Conservation (phyloP, 306 rosid genomes). For the Quercus cerris region DNA sequence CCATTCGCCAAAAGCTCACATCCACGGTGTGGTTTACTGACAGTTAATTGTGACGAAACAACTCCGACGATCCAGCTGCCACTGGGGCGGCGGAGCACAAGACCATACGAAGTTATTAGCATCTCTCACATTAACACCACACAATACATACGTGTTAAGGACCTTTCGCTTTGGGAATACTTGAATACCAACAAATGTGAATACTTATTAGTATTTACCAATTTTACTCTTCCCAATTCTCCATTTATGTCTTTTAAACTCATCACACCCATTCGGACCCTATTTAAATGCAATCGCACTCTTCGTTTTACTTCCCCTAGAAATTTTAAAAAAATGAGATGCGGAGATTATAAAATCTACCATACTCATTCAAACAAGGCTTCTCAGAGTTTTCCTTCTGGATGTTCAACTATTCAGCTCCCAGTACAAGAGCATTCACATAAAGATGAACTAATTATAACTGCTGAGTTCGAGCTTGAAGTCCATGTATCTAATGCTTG, state of each 20-base stretch:
- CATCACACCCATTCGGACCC: not conserved
- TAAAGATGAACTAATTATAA: not conserved
- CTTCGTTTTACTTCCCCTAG: not conserved
- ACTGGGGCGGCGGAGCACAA: rapidly evolving
- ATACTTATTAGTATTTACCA: not conserved
- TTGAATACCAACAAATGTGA: not conserved
- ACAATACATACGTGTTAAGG: not conserved
- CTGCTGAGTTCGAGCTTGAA: not conserved
- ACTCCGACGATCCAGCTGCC: not conserved
- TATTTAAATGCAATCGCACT: constrained; percentile 13
- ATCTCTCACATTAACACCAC: not conserved
- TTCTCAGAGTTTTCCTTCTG: not conserved
- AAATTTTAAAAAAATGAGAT: no score
- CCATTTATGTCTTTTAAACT: constrained; percentile 6
- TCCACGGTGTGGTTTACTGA: not conserved
- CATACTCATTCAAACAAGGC: not conserved
- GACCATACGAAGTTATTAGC: not conserved
- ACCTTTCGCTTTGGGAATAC: not conserved
- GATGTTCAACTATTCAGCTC: constrained; percentile 28
- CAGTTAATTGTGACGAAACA: not conserved
- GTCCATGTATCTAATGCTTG: not conserved
- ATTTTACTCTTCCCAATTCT: not conserved
- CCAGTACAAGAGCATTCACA: constrained; percentile 1
- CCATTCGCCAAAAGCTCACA: not conserved
- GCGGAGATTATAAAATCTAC: not conserved